phyloP scores from a whole-genome alignment of 179 eudicot genomes.

The Spinacia oleracea region DNA sequence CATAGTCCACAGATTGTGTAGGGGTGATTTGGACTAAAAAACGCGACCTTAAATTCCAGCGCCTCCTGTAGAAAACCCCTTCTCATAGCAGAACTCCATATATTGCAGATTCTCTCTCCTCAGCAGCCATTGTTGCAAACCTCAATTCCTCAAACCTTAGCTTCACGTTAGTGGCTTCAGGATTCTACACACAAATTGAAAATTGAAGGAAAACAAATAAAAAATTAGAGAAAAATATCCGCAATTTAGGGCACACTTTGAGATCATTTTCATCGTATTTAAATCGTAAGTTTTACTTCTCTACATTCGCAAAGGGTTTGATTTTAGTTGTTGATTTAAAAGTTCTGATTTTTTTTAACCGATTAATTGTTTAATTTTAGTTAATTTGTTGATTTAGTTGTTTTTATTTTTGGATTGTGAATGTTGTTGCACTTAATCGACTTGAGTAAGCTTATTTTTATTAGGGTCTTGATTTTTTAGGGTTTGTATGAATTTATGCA shows the following conservation, averaged over 20 bases:
- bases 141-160: background rate
- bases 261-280: no score
- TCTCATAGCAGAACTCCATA: background rate
- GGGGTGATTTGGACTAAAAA: no score
- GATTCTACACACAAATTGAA: no score
- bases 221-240: background rate
- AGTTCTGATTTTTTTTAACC: no score
- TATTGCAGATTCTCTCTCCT: background rate
- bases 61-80: background rate
- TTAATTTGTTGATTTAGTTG: background rate
- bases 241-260: background rate
- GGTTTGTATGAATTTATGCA: slow-evolving; percentile 9
- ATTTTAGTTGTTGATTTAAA: background rate
- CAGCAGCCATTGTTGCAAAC: background rate
- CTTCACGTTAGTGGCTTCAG: background rate
- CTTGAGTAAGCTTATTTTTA: background rate
- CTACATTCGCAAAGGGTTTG: background rate
- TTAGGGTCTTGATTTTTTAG: background rate
- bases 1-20: no score
- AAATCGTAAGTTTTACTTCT: background rate
- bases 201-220: no score
- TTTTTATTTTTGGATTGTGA: background rate
- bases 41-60: background rate
- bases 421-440: background rate
- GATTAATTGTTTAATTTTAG: background rate